Percentiles rank a stretch among this genome's conserved stretches.
Evolutionary conservation across 108 stramenopile species (phyloP).

Genomic region (Licmophora abbreviata): DNA sequence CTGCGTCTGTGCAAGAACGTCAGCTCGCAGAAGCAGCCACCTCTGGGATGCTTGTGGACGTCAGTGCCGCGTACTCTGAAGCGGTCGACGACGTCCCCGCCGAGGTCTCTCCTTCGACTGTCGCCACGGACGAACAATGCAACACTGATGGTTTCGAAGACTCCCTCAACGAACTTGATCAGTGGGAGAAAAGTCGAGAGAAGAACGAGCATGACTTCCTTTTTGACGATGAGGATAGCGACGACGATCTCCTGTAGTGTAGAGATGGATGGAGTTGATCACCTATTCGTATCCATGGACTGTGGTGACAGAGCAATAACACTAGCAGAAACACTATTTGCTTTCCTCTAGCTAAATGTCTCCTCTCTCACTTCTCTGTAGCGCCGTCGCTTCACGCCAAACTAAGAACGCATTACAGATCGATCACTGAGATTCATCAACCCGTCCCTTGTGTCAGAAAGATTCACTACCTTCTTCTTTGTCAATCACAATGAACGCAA

Average conservation of each 20-base stretch:
- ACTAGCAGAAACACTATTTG: background rate
- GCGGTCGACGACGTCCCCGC: background rate
- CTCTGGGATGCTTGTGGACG: background rate
- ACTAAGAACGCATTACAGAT: background rate
- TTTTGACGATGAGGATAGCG: conserved; percentile 25
- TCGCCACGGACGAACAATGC: conserved; percentile 2
- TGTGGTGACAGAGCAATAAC: too few relatives aligned
- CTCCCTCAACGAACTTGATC: background rate
- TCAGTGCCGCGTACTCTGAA: background rate
- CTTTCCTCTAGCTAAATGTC: conserved; percentile 25
- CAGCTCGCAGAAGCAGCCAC: conserved; percentile 5
- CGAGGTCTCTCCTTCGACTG: background rate
- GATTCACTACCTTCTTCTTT: background rate
- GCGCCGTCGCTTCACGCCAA: background rate
- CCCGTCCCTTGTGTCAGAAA: conserved; percentile 14
- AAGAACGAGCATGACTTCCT: conserved; percentile 15
- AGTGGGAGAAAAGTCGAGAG: conserved; percentile 8
- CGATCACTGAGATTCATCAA: conserved; percentile 81
- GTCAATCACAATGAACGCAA: conserved; percentile 34
- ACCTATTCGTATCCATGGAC: background rate
- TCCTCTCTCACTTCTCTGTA: conserved; percentile 61
- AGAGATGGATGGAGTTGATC: background rate
- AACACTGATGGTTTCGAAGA: background rate
- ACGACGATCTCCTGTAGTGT: conserved; percentile 34
- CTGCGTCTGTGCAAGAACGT: conserved; percentile 1